Evolutionary conservation across 2,329 filamentous ascomycete species (phyloP).

Genomic region (Pseudogymnoascus pannorum): DNA sequence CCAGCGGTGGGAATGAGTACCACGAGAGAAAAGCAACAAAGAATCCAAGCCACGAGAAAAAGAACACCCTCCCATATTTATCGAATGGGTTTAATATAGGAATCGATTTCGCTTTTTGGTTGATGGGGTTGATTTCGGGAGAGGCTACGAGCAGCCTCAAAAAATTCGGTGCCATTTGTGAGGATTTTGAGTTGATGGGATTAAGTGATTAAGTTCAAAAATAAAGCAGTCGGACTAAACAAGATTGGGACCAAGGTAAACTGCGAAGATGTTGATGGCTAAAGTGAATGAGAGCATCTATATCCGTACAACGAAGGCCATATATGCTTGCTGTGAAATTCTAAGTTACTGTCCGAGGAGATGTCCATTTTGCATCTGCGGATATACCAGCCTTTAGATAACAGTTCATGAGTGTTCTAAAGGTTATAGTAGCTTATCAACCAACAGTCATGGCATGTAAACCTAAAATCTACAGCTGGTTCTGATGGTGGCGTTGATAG

Average conservation of each 20-base stretch:
- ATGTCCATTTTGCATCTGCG: background rate
- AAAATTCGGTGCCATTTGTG: background rate
- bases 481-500: background rate
- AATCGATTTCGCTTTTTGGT: conserved; percentile 72
- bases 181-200: background rate
- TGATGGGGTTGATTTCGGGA: conserved; percentile 67
- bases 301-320: background rate
- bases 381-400: background rate
- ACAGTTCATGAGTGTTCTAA: background rate
- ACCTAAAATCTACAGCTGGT: background rate
- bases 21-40: conserved; percentile 85
- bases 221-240: background rate
- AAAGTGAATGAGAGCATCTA: background rate
- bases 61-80: conserved; percentile 78
- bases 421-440: background rate
- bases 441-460: background rate
- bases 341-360: background rate
- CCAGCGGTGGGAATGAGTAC: conserved; percentile 55
- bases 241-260: background rate
- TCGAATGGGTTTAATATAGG: conserved; percentile 72
- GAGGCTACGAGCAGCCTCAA: background rate
- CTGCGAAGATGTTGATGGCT: background rate
- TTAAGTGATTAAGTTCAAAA: background rate
- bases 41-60: conserved; percentile 83
- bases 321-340: conserved; percentile 1